Conservation (phyloP, 257 asterid species). For the Capsicum chinense region DNA sequence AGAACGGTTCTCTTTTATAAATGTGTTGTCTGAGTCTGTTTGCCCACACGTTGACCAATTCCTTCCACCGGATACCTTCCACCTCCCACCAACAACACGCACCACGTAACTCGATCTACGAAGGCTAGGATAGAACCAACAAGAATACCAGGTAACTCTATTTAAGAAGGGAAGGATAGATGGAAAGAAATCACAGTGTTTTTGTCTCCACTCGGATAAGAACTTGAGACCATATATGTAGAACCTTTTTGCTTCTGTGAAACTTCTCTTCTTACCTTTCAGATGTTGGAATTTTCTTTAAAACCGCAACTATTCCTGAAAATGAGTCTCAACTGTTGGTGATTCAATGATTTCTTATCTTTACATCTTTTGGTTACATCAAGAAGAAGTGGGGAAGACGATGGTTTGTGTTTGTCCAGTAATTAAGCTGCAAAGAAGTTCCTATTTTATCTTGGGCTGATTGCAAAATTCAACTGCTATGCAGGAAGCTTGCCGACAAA, state of each 20-base stretch:
- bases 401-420: not conserved
- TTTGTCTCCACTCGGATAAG: too few relatives aligned
- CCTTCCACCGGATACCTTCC: too few relatives aligned
- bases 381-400: not conserved
- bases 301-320: not conserved
- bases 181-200: too few relatives aligned
- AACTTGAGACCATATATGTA: not conserved
- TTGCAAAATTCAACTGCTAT: slow-evolving; percentile 6
- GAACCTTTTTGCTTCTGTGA: not conserved
- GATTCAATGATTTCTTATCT: not conserved
- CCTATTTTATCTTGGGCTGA: slow-evolving; percentile 8
- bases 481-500: slow-evolving; percentile 68
- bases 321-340: not conserved
- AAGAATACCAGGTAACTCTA: too few relatives aligned
- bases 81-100: too few relatives aligned
- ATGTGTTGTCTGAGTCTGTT: too few relatives aligned
- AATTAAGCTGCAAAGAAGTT: not conserved
- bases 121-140: too few relatives aligned
- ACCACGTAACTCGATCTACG: too few relatives aligned
- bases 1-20: too few relatives aligned
- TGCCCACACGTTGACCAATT: too few relatives aligned
- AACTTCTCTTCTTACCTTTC: slow-evolving; percentile 5
- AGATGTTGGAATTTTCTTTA: not conserved
- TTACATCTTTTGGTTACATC: not conserved
- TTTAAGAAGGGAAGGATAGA: too few relatives aligned